Conservation (phyloP, 2,329 filamentous ascomycete genomes). For the Raffaelea ambrosiae region DNA sequence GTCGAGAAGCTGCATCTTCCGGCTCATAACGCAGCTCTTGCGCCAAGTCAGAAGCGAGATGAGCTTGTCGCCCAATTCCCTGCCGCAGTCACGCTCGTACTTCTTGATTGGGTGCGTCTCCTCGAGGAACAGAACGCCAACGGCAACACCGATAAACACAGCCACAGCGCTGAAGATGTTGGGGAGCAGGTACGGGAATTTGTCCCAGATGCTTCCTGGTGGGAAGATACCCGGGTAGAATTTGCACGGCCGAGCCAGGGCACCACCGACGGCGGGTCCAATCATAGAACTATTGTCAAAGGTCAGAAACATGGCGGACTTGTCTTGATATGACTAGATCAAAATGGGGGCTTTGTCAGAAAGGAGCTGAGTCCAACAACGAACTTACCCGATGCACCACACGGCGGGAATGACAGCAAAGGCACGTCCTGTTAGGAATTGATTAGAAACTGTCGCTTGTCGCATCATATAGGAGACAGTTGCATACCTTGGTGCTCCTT, state of each 20-base stretch:
- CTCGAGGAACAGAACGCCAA: constrained; percentile 82
- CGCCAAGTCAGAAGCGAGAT: constrained; percentile 32
- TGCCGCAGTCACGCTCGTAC: constrained; percentile 63
- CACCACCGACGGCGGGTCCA: constrained; percentile 83
- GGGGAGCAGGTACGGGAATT: constrained; percentile 81
- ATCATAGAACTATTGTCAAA: constrained; percentile 67
- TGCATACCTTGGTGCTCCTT: constrained; percentile 83
- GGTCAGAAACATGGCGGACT: constrained; percentile 1
- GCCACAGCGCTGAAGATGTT: constrained; percentile 85
- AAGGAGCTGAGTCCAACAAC: too few species aligned
- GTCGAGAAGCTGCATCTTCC: constrained; percentile 21
- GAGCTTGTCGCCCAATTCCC: constrained; percentile 69
- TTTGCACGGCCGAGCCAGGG: constrained; percentile 76
- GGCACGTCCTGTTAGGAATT: constrained; percentile 57
- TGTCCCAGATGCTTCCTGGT: constrained; percentile 69
- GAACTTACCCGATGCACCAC: constrained; percentile 79
- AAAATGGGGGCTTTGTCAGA: too few species aligned
- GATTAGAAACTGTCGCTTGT: too few species aligned
- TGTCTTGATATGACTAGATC: background rate
- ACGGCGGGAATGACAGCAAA: constrained; percentile 98
- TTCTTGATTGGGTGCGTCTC: constrained; percentile 87
- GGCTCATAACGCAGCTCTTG: background rate
- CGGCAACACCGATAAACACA: constrained; percentile 63
- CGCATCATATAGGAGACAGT: background rate
- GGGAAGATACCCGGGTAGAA: constrained; percentile 70